These are phyloP conservation scores for Termitomyces sp. DNA, from an alignment of 768 basidiomycete genomes.

Conservation along the genomic window DNA sequence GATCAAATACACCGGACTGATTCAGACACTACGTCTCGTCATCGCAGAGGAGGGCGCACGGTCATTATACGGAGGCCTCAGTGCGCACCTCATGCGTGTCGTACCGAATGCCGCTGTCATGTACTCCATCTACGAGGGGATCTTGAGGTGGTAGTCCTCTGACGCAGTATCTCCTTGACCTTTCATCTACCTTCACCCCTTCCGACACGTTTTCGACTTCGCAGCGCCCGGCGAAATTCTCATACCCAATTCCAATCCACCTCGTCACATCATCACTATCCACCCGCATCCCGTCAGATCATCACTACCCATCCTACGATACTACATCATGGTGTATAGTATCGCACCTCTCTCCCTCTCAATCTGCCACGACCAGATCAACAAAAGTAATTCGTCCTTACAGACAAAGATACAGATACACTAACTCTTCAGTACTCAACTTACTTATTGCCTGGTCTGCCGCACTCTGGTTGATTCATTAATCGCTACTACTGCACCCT, in stretches of 20 bases:
- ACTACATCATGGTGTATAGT: too few species aligned
- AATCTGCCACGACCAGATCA: not conserved
- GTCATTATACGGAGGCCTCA: constrained; percentile 87
- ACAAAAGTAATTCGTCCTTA: constrained; percentile 3
- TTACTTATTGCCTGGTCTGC: constrained; percentile 4
- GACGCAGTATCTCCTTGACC: not conserved
- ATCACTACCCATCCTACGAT: not conserved
- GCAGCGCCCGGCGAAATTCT: not conserved
- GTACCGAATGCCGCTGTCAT: constrained; percentile 97
- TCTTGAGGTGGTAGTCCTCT: constrained; percentile 53
- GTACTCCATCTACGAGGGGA: constrained; percentile 92
- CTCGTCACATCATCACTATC: not conserved
- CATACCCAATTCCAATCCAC: not conserved
- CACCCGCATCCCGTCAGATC: not conserved
- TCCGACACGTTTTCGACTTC: not conserved
- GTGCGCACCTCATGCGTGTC: constrained; percentile 93
- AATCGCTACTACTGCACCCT: constrained; percentile 5
- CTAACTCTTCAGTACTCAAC: not conserved
- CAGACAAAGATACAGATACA: constrained; percentile 1
- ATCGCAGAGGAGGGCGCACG: constrained; percentile 87
- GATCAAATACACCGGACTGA: constrained; percentile 80
- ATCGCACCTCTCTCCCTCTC: not conserved
- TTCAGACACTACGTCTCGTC: constrained; percentile 81
- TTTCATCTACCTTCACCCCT: not conserved
- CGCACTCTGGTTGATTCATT: not conserved